Percentiles rank a stretch among this genome's conserved stretches.
Evolutionary conservation across 1,139 yeast genomes (phyloP).

Genomic region (Zygoascus sp.): DNA sequence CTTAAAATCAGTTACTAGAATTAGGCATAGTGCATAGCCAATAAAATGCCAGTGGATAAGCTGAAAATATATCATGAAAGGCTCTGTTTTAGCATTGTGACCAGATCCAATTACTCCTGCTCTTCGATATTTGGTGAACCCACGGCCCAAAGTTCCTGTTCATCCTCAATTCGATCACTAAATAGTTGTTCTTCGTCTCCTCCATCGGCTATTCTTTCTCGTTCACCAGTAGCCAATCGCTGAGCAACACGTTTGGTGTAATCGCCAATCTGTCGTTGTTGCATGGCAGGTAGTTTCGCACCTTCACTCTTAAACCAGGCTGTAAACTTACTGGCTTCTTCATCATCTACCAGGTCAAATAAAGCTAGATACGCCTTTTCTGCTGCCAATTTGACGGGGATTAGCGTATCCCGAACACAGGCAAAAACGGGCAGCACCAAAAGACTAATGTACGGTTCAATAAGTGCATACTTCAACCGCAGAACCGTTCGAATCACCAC

Average conservation of each 20-base stretch:
- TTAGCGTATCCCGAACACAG: conserved; percentile 77
- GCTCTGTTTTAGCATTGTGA: too few relatives aligned
- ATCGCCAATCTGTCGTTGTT: conserved; percentile 74
- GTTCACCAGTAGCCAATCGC: conserved; percentile 77
- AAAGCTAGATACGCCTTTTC: conserved; percentile 82
- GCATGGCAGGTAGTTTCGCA: conserved; percentile 35
- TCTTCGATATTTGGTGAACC: conserved; percentile 14
- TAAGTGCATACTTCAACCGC: conserved; percentile 40
- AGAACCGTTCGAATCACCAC: conserved; percentile 74
- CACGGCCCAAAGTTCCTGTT: conserved; percentile 64
- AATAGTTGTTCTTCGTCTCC: conserved; percentile 85
- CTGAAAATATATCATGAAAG: too few relatives aligned
- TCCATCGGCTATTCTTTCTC: conserved; percentile 83
- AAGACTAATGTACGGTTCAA: conserved; percentile 51
- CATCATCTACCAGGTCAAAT: conserved; percentile 68
- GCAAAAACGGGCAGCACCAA: conserved; percentile 73
- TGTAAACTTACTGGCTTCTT: conserved; percentile 49
- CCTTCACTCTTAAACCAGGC: conserved; percentile 48
- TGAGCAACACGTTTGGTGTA: conserved; percentile 83
- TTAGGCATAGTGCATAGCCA: too few relatives aligned
- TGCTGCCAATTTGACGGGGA: conserved; percentile 91
- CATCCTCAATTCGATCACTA: conserved; percentile 84
- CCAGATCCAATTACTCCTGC: conserved; percentile 7
- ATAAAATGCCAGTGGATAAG: too few relatives aligned
- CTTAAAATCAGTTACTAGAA: too few relatives aligned